Evolutionary conservation across 192 early-diverging fungal genomes (phyloP).

Genomic region (Rhizophagus clarus): DNA sequence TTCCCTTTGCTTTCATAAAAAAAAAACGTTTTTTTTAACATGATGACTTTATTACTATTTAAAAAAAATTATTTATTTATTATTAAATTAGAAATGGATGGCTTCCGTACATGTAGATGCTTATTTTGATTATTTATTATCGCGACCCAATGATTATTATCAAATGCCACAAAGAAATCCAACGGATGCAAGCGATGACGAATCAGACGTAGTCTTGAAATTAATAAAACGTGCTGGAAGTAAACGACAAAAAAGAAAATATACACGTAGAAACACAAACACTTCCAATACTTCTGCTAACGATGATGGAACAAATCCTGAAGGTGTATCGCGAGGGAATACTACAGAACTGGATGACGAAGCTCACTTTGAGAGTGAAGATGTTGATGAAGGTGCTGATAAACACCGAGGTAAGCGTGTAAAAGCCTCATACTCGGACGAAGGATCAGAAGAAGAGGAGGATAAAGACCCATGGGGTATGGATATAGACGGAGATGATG

Average conservation of each 20-base stretch:
- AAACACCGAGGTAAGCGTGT: conserved; percentile 1
- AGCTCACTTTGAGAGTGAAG: not conserved
- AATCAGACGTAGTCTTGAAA: conserved; percentile 25
- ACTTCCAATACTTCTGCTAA: not conserved
- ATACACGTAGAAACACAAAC: conserved; percentile 23
- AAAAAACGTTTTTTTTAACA: not conserved
- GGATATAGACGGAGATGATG: not conserved
- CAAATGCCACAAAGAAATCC: conserved; percentile 17
- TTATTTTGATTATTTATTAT: conserved; percentile 26
- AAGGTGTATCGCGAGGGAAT: not conserved
- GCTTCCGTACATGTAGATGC: conserved; percentile 22
- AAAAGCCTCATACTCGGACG: not conserved
- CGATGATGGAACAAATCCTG: not conserved
- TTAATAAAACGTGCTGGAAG: conserved; percentile 30
- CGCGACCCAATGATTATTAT: conserved; percentile 30
- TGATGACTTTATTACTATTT: too few relatives aligned
- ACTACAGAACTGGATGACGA: not conserved
- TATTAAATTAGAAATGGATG: conserved; percentile 30
- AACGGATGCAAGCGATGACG: conserved; percentile 13
- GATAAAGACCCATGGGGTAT: conserved; percentile 6
- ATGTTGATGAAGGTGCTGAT: not conserved
- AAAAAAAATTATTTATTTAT: not conserved
- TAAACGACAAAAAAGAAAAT: conserved; percentile 30
- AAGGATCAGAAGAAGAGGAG: conserved; percentile 1
- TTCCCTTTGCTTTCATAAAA: too few relatives aligned